Evolutionary conservation across 2,329 filamentous ascomycete genomes (phyloP).

Genomic region (Cytospora chrysosperma): DNA sequence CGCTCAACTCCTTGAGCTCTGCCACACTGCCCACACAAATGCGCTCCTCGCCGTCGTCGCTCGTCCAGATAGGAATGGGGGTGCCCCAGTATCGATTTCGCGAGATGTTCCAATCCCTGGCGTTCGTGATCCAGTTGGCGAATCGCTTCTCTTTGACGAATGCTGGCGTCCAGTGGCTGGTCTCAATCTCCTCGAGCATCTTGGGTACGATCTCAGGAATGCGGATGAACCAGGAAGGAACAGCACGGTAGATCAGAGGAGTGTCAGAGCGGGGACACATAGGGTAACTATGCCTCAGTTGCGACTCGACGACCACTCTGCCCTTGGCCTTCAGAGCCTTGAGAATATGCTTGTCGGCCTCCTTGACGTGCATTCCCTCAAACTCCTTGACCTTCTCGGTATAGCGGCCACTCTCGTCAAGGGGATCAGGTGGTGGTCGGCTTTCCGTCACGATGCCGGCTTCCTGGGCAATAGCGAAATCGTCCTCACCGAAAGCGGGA

Average conservation of each 20-base stretch:
- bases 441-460: slow-evolving; percentile 75
- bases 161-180: slow-evolving; percentile 86
- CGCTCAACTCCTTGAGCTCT: slow-evolving; percentile 81
- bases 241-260: slow-evolving; percentile 86
- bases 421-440: slow-evolving; percentile 81
- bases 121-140: slow-evolving; percentile 85
- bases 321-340: slow-evolving; percentile 78
- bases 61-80: slow-evolving; percentile 87
- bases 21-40: slow-evolving; percentile 83
- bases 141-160: slow-evolving; percentile 92
- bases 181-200: slow-evolving; percentile 88
- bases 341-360: slow-evolving; percentile 89
- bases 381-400: slow-evolving; percentile 77
- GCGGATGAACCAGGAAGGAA: slow-evolving; percentile 93
- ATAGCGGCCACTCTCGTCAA: slow-evolving; percentile 82
- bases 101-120: slow-evolving; percentile 93
- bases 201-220: slow-evolving; percentile 79
- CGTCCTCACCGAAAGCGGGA: slow-evolving; percentile 92
- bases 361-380: slow-evolving; percentile 84
- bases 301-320: slow-evolving; percentile 78
- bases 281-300: slow-evolving; percentile 87
- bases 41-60: slow-evolving; percentile 82
- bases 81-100: slow-evolving; percentile 96
- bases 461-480: slow-evolving; percentile 81
- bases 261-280: slow-evolving; percentile 96